Evolutionary conservation across 83 land plant species (phyloP), one percentile per base, ranked within the genome.

Genomic region (Diphasiastrum complanatum): DNA sequence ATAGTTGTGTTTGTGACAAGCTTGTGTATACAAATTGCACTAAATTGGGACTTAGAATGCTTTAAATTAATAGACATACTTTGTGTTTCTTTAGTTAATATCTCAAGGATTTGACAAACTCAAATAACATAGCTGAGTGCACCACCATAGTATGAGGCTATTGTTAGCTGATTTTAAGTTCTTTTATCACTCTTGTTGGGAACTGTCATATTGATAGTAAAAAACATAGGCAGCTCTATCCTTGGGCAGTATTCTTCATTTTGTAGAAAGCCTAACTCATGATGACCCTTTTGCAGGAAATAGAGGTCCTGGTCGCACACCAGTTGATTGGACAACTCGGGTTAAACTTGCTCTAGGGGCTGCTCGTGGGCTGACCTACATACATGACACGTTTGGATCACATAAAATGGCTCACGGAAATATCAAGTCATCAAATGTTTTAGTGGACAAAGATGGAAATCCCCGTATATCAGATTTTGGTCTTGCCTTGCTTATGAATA

Each of bases 291-390:
- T 24, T 33, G 57, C 76, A 91, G 95, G 97, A 5, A 84, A 85
- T 53, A 51, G 87, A 43, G 97, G 97, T n/a, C 90, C 97, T 0
- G 90, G 97, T 4, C 65, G 97, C 19, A 80, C 83, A 20, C 87
- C 97, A 14, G 47, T 91, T 27, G 95, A 91, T 45, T 91, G 97
- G 97, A 77, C 79, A 28, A 77, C 85, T 2, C 75, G 97, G 64
- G 45, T 85, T 33, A 78, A 69, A 45, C 84, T 91, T 22, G 90
- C 90, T 48, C 56, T 74, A 5, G 90, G 80, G 1, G 87, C 87
- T n/a, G 95, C 97, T 0, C 76, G 81, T 0, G 97, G 93, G 2
- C 41, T 91, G 32, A 85, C 83, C n/a, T 76, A 60, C 67, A 76
- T 87, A 51, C 97, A 91, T 71, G 67, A 54, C 68, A 59, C 75